Base-by-base conservation (phyloP, 2,329 filamentous ascomycete genomes). In the Fusarium begoniae region DNA sequence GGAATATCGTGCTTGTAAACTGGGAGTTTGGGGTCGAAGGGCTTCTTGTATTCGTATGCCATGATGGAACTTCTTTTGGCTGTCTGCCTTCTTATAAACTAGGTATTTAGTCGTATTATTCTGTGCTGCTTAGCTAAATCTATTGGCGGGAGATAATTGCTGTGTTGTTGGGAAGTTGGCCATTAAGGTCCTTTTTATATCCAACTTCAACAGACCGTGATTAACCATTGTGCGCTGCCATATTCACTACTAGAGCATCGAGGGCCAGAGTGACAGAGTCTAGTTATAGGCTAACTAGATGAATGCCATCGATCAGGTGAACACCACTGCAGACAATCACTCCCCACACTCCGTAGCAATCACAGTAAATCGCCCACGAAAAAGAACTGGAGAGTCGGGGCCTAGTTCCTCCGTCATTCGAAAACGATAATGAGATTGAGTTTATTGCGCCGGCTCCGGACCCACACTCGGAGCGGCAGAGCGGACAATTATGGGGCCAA, bases 401-500 rank as follows among this genome's bases (percentile, higher is more conserved):
- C 6, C 15, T 17, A 8, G 5, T 68, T 68, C n/a, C 41, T 43
- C 63, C 48, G 63, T 20, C 8, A 20, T 22, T 35, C 15, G 11
- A 22, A 37, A 40, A 30, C 28, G 28, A 45, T 4, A 20, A 59
- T 18, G 28, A 22, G 24, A 14, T 20, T 20, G 48, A 17, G 11
- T 22, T 22, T 66, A 37, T 59, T 66, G 3, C 58, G 15, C 64
- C 60, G 51, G 45, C 45, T 59, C 44, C 40, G 26, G 6, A 12
- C 41, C 37, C 53, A 47, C 32, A 13, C 28, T 17, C 35, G 51
- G 32, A 24, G 43, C 41, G 35, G 43, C 18, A 40, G 61, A 65
- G 60, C 64, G 64, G 60, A 58, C 60, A 44, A 45, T 45, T 65
- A 22, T 65, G 64, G 64, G 26, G n/a, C 30, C 51, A 51, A 15